These are phyloP conservation scores for Carallia brachiata DNA, from an alignment of 345 rosid genomes.

Conservation along the genomic window DNA sequence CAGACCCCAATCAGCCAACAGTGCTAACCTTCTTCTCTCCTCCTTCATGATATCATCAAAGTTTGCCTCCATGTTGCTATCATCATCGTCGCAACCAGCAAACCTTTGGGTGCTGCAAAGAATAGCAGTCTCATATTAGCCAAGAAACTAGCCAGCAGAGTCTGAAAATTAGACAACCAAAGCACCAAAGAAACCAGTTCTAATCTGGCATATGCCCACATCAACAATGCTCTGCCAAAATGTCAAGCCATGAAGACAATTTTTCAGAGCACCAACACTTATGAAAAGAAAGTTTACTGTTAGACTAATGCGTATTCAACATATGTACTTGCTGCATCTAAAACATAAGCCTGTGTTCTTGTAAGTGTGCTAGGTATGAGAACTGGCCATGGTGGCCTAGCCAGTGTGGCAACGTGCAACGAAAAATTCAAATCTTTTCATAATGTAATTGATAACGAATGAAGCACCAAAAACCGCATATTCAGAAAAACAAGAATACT, in stretches of 20 bases:
- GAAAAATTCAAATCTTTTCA: no score
- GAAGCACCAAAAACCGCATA: no score
- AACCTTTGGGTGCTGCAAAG: conserved; percentile 38
- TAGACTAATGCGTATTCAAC: not conserved
- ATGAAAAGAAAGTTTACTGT: not conserved
- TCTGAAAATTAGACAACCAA: not conserved
- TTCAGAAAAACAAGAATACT: no score
- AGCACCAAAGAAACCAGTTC: not conserved
- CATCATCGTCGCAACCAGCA: conserved; percentile 44
- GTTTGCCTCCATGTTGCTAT: conserved; percentile 69
- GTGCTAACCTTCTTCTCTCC: conserved; percentile 63
- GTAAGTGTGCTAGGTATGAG: no score
- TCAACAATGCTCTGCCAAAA: no score
- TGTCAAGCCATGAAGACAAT: no score
- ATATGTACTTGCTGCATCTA: not conserved
- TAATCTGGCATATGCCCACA: no score
- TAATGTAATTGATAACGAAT: no score
- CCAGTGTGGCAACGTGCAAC: not conserved
- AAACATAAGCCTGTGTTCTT: not conserved
- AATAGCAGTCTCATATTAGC: not conserved
- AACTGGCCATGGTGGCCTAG: no score
- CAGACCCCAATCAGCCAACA: not conserved
- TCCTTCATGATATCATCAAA: conserved; percentile 64
- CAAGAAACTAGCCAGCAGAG: not conserved
- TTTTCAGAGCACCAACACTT: not conserved